A percentile compares a stretch with the other conserved stretches of the same genome.
phyloP scores from a whole-genome alignment of 371 early-diverging fungal genomes.

The Coemansia sp. region DNA sequence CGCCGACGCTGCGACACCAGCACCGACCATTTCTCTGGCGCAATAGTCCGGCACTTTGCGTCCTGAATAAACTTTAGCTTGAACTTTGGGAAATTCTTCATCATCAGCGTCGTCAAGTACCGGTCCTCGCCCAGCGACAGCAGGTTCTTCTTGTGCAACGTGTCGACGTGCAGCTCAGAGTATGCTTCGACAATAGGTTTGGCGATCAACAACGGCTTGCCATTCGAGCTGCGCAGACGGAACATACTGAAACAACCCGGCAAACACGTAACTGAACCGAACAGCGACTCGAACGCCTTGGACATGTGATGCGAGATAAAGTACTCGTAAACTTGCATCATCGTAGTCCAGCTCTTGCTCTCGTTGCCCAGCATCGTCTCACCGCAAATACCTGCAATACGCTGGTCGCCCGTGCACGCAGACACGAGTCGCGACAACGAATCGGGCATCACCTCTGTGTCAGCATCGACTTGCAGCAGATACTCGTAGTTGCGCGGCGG shows the following conservation, averaged over 20 bases:
- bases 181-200: conserved; percentile 90
- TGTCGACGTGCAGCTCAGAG: conserved; percentile 90
- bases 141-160: conserved; percentile 98
- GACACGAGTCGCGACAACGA: conserved; percentile 70
- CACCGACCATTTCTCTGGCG: conserved; percentile 86
- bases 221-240: conserved; percentile 80
- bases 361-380: conserved; percentile 83
- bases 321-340: conserved; percentile 96
- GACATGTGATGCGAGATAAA: conserved; percentile 91
- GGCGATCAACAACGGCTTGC: conserved; percentile 87
- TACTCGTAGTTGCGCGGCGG: conserved; percentile 82
- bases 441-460: conserved; percentile 80
- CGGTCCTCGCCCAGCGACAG: conserved; percentile 98
- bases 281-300: conserved; percentile 91
- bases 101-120: conserved; percentile 97
- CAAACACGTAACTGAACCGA: conserved; percentile 93
- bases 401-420: conserved; percentile 74
- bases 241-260: conserved; percentile 98
- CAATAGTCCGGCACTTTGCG: conserved; percentile 92
- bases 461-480: conserved; percentile 96
- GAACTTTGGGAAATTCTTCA: conserved; percentile 91
- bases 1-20: conserved; percentile 93
- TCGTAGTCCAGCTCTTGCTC: conserved; percentile 76
- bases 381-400: conserved; percentile 80
- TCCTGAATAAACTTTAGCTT: conserved; percentile 93